Evolutionary conservation across 345 rosid genomes (phyloP).

Genomic region (Rhodomyrtus tomentosa): DNA sequence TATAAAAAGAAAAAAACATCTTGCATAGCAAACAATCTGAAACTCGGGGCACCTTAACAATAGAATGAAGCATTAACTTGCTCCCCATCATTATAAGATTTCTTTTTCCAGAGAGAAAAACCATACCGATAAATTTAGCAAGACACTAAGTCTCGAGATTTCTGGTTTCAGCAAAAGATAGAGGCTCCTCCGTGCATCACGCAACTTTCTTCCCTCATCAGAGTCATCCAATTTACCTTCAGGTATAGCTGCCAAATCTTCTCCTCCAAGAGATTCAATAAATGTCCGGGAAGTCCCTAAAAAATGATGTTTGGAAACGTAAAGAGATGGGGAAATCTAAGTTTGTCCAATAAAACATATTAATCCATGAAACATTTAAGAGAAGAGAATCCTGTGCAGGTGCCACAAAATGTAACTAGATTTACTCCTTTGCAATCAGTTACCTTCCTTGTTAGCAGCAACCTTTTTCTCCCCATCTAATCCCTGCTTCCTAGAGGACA

Average conservation of each 20-base stretch:
- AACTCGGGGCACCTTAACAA: neutral
- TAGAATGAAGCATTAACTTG: neutral
- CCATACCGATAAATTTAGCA: conserved; percentile 54
- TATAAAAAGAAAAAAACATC: neutral
- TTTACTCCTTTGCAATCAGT: neutral
- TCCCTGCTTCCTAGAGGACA: conserved; percentile 10
- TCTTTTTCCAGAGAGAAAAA: neutral
- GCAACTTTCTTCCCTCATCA: conserved; percentile 17
- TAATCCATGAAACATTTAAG: neutral
- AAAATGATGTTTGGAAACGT: conserved; percentile 4
- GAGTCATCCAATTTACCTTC: conserved; percentile 17
- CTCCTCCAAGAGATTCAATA: conserved; percentile 10
- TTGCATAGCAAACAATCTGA: neutral
- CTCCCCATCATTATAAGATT: neutral
- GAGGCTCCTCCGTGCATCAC: conserved; percentile 52
- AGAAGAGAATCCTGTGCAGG: neutral
- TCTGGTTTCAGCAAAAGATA: conserved; percentile 48
- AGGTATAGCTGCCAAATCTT: conserved; percentile 15
- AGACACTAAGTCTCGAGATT: conserved; percentile 53
- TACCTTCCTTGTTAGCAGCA: conserved; percentile 34
- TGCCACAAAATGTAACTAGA: neutral
- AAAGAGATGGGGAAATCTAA: neutral
- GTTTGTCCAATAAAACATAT: neutral
- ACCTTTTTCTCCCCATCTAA: conserved; percentile 11
- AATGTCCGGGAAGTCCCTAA: conserved; percentile 31